Evolutionary conservation across 768 basidiomycete species (phyloP), one percentile per base, ranked within the genome.

Genomic region (Tylopilus felleus): DNA sequence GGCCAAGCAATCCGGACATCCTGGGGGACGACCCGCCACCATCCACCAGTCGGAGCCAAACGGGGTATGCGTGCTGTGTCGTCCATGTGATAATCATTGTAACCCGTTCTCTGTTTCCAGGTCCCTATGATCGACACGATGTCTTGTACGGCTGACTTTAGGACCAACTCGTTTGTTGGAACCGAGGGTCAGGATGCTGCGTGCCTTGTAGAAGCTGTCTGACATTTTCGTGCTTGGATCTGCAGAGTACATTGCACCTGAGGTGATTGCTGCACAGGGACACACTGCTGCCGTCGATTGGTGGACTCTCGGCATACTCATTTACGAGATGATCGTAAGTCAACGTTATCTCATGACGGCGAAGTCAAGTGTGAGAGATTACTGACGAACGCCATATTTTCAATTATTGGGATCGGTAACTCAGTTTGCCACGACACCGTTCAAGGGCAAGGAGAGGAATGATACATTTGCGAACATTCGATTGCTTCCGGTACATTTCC

Each of bases 231-330:
- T 57, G 40, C 39, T 56, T 52, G 12, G 62, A 55, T 55, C 48
- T 55, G 38, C 71, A 97, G 96, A 98, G 75, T 99, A 99, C 79
- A 98, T 99, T 69, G 94, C 96, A 39, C 96, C 96, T 58, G 97
- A 99, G 77, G 97, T 99, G 55, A 97, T 99, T 68, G 90, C 90
- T 63, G 93, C 92, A 44, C 83, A 90, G 69, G 96, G 97, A 17
- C 97, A 99, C 73, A 97, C 95, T 35, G 93, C 93, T 57, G 95
- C 96, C 14, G 97, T 99, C 48, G 97, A 99, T 74, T 99, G 96
- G 96, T 95, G 93, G 97, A 98, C 97, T 29, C 77, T 98, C 47
- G 97, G 97, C 36, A 98, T 98, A 65, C 83, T 99, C 65, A 92
- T 98, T 65, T 97, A 94, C 77, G 97, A 99, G 76, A 97, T 97